Base-by-base conservation (phyloP, 2,329 filamentous ascomycete species). In the Alternaria conjuncta region DNA sequence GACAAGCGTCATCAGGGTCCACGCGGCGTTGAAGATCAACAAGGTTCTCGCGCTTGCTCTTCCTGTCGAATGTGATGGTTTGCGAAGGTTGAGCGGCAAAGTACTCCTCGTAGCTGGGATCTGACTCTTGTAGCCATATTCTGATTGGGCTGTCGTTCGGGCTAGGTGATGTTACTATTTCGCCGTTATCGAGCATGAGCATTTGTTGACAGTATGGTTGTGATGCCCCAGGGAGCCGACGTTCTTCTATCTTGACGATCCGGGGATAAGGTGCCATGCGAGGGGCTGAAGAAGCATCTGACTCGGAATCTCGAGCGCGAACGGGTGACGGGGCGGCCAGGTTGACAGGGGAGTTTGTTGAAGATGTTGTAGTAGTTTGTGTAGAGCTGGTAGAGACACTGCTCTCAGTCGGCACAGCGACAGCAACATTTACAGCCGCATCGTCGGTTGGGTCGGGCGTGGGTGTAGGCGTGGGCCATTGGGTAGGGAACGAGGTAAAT, bases 161-260 rank as follows among this genome's bases (percentile, higher is more conserved):
- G 57, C 79, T 75, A 1, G 68, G 63, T 25, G 78, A 77, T 36
- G 77, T 75, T 28, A 81, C 77, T 32, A 86, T 74, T 9, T 76
- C 70, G 28, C 85, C 85, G 66, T 88, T 81, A 51, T 85, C 78
- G 58, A 88, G 79, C 12, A 91, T 82, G 65, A 86, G 82, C 84
- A 90, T 90, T 72, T 90, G 86, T 71, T 90, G 84, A 72, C 89
- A 92, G 75, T 90, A 91, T 1, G 89, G 86, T 55, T 82, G 71
- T 9, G 81, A 75, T 6, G 82, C 79, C 46, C 82, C 79, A 8
- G 82, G 78, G 18, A 86, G 74, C 23, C 89, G 85, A 55, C 88
- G 86, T 77, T 92, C 89, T 75, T 90, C 87, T 49, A 92, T 84
- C 77, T 91, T 91, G 71, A 91, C 83, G 25, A 87, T 82, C 55